Evolutionary conservation across 129 eudicot genomes (phyloP).

Genomic region (carrot (Daucus carota)): DH1_v3.0 NC_030389.2:38132501-38133000

Average conservation of each 20-base stretch:
- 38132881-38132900: neutral
- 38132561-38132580: neutral
- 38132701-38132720: neutral
- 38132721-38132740: neutral
- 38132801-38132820: neutral
- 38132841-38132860: neutral
- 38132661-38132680: no score
- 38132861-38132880: neutral
- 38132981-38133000: no score
- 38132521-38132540: neutral
- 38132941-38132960: no score
- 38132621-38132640: neutral
- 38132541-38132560: neutral
- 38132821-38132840: neutral
- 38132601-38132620: neutral
- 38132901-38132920: neutral
- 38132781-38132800: neutral
- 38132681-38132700: neutral
- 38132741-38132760: neutral
- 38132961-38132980: no score
- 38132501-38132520: neutral
- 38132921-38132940: no score
- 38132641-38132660: neutral
- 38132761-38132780: neutral
- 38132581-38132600: neutral